A percentile compares a stretch with the other conserved stretches of the same genome.
phyloP scores from a whole-genome alignment of 768 basidiomycete genomes.

The Boletus subcaerulescens region DNA sequence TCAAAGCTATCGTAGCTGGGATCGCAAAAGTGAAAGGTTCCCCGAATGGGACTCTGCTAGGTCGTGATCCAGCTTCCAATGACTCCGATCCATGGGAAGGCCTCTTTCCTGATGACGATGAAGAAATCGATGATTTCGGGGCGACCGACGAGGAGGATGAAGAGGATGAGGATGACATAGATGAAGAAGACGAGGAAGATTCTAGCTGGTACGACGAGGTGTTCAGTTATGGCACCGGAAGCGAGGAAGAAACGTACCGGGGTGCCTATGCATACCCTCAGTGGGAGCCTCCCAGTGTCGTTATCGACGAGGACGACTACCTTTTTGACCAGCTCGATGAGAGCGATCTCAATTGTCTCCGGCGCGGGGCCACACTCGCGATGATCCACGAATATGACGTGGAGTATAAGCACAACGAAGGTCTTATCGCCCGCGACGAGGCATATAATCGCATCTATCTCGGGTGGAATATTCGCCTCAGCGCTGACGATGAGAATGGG shows the following conservation, averaged over 20 bases:
- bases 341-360: conserved; percentile 43
- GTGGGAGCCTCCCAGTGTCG: conserved; percentile 57
- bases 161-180: conserved; percentile 26
- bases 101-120: conserved; percentile 52
- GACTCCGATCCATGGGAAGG: conserved; percentile 69
- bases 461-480: conserved; percentile 65
- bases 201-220: conserved; percentile 32
- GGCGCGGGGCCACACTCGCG: conserved; percentile 55
- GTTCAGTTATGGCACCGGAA: conserved; percentile 35
- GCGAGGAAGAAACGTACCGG: conserved; percentile 36
- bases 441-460: conserved; percentile 50
- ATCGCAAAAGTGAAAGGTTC: conserved; percentile 44
- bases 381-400: conserved; percentile 59
- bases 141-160: conserved; percentile 23
- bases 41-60: conserved; percentile 15
- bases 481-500: conserved; percentile 40
- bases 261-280: conserved; percentile 43
- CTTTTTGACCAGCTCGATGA: conserved; percentile 34
- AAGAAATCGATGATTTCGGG: conserved; percentile 38
- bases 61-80: conserved; percentile 31
- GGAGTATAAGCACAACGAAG: conserved; percentile 51
- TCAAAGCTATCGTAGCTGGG: conserved; percentile 55
- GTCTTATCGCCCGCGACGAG: conserved; percentile 47
- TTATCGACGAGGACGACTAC: conserved; percentile 35
- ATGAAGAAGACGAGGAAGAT: conserved; percentile 31